Evolutionary conservation across 2,329 filamentous ascomycete genomes (phyloP), one percentile per base, ranked within the genome.

Genomic region (Fusarium tjaetaba): DNA sequence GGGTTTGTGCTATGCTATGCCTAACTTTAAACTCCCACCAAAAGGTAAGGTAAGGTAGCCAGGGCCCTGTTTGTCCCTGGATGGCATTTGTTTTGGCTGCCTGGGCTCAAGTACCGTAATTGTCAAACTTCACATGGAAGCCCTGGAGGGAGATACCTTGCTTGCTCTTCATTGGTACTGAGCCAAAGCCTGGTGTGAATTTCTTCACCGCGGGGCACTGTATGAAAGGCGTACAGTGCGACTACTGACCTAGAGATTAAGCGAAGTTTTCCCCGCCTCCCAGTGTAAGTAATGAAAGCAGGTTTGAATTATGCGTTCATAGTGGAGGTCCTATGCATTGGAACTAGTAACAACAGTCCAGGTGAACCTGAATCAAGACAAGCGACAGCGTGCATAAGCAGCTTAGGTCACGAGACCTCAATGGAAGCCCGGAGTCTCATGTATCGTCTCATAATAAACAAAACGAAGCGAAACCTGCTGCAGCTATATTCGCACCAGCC

Each of bases 161-260:
- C 48, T 36, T 59, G 41, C 48, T 36, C 24, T 58, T 38, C 11
- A 38, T 51, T 58, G 24, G 38, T 60, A 72, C 70, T 73, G 70
- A 70, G 53, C 30, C 49, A n/a, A 10, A 30, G 57, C 46, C n/a
- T 72, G 69, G 70, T 72, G 70, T 53, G 48, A 73, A 73, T 72
- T 67, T 71, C 52, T 68, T 28, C 36, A 59, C 48, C 65, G 56
- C 56, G 70, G 65, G 70, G 70, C 70, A 72, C 69, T 42, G 70
- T 72, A 61, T 18, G 22, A 28, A 28, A 49, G 57, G 32, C 20
- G 43, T 70, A 70, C 69, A 72, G 70, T 72, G 69, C 59, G 49
- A 46, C 14, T 41, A 22, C 22, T 5, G 26, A 48, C 26, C 4
- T 11, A 20, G 20, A 49, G 39, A 65, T 61, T 70, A 72, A 72